Evolutionary conservation across 805 yeast genomes (phyloP).

Genomic region (Metschnikowia bowlesiae): DNA sequence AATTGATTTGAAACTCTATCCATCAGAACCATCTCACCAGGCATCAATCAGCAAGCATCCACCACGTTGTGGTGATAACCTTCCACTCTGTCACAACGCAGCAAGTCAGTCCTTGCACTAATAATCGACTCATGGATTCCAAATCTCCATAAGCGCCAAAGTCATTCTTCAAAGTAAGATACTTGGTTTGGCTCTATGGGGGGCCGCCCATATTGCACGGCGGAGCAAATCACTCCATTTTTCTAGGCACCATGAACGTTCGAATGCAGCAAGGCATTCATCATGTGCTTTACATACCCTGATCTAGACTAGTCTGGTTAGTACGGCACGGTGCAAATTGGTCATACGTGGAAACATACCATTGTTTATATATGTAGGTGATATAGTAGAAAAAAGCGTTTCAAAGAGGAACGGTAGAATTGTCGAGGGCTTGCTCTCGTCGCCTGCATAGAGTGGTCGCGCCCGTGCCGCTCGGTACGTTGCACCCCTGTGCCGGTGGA

Average conservation of each 20-base stretch:
- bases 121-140: no score
- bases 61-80: no score
- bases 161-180: no score
- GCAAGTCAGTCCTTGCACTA: no score
- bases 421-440: constrained; percentile 1
- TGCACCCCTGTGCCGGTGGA: neutral
- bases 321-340: constrained; percentile 1
- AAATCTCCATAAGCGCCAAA: no score
- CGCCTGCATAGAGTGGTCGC: neutral
- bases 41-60: no score
- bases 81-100: no score
- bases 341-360: constrained; percentile 8
- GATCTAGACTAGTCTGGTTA: constrained; percentile 21
- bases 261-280: neutral
- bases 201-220: neutral
- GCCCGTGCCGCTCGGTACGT: neutral
- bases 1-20: no score
- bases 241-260: neutral
- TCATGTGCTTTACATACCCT: constrained; percentile 16
- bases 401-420: neutral
- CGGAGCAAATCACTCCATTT: neutral
- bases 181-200: no score
- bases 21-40: no score
- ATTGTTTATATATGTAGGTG: constrained; percentile 5
- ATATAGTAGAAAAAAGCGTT: constrained; percentile 2